phyloP scores from a whole-genome alignment of 306 rosid species.

The Trifolium fragiferum region DNA sequence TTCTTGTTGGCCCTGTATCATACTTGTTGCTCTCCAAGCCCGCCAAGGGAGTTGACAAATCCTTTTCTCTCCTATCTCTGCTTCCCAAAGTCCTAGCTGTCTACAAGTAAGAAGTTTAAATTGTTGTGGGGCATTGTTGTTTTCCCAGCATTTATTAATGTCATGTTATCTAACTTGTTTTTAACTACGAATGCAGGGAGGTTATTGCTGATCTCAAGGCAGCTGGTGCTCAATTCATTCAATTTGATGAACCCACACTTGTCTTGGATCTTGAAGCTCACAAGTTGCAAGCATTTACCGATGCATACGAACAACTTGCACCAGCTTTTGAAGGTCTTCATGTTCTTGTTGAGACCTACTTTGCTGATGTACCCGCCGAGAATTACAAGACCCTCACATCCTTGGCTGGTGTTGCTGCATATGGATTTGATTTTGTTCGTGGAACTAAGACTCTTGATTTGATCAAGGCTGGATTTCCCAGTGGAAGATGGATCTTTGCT shows the following conservation, averaged over 20 bases:
- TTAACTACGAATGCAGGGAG: slow-evolving; percentile 60
- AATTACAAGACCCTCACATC: slow-evolving; percentile 79
- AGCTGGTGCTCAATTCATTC: slow-evolving; percentile 90
- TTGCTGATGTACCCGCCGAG: slow-evolving; percentile 83
- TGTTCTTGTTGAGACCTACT: slow-evolving; percentile 84
- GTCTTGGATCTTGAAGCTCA: slow-evolving; percentile 83
- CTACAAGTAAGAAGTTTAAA: slow-evolving; percentile 67
- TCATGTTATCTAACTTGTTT: slow-evolving; percentile 27
- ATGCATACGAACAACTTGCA: slow-evolving; percentile 71
- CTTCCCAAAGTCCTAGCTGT: slow-evolving; percentile 72
- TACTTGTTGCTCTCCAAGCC: slow-evolving; percentile 91
- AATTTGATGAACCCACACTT: slow-evolving; percentile 90
- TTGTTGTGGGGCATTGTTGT: not conserved
- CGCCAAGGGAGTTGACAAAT: slow-evolving; percentile 88
- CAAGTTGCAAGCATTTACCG: slow-evolving; percentile 75
- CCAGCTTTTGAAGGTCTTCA: slow-evolving; percentile 70
- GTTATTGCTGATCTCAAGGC: slow-evolving; percentile 89
- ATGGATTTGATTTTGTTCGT: slow-evolving; percentile 87
- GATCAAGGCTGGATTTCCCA: slow-evolving; percentile 77
- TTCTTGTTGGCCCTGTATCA: slow-evolving; percentile 87
- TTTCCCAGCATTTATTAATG: not conserved
- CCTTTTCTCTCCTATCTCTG: slow-evolving; percentile 77
- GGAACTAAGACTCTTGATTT: slow-evolving; percentile 72
- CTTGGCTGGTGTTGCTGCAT: slow-evolving; percentile 77
- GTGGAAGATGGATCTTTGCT: slow-evolving; percentile 80